Base-by-base conservation (phyloP, 768 basidiomycete species). In the Arthromyces matolae region DNA sequence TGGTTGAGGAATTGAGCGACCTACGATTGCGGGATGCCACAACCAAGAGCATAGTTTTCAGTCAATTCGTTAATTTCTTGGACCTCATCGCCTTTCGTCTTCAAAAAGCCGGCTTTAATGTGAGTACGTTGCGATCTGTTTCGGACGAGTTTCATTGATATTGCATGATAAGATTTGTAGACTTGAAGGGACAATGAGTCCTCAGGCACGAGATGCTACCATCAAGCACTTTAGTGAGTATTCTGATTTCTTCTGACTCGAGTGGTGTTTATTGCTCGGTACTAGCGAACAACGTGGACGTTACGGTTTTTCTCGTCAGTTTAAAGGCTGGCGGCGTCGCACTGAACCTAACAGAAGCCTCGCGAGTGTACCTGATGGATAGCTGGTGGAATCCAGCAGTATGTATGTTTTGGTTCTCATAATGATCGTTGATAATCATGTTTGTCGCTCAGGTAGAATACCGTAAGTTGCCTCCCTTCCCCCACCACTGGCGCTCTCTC, bases 361-460 rank as follows among this genome's bases (percentile, higher is more conserved):
- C 89, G 27, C 87, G 90, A 22, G 93, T 96, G 16, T 95, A 92
- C 66, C 78, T 96, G 59, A 95, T 97, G 93, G 95, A 95, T 63
- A 89, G 87, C 55, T 95, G 92, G 92, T 95, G 94, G 94, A 98
- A 98, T 62, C 94, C 94, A 6, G 93, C 93, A n/a, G 89, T 86
- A 69, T 47, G 66, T 60, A 16, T n/a, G 12, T 35, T 36, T 34
- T 50, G n/a, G 23, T 38, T 47, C 49, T 42, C 16, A 31, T 24
- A 19, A 12, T 12, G 8, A 12, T 35, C 10, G 23, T 10, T 5
- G n/a, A 23, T 38, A 40, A 37, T 45, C 14, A 14, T 32, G 22
- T 44, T 19, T 33, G 19, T 42, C 33, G 32, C n/a, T 22, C 43
- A 81, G 78, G 84, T 89, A 44, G 89, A 89, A 70, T 91, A 78